phyloP scores from a whole-genome alignment of 805 yeast species.

The Suhomyces canberraensis region DNA sequence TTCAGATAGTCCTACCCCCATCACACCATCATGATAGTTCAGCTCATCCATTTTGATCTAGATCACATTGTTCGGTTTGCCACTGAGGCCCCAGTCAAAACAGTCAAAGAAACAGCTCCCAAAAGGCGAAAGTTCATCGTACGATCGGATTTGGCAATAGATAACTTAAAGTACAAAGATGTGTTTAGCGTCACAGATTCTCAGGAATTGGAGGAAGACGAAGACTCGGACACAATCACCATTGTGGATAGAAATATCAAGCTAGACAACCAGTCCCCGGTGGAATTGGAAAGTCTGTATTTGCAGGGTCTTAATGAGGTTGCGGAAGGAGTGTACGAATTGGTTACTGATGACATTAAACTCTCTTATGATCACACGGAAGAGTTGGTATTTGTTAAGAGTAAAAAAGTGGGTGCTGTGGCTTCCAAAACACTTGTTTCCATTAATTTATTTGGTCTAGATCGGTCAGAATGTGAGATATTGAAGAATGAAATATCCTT shows the following conservation, averaged over 20 bases:
- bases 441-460: slow-evolving; percentile 9
- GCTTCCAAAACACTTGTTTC: slow-evolving; percentile 12
- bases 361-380: slow-evolving; percentile 6
- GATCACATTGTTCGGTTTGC: slow-evolving; percentile 9
- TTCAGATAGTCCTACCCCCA: too few species aligned
- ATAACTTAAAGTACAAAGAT: slow-evolving; percentile 14
- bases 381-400: slow-evolving; percentile 9
- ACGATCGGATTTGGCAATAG: slow-evolving; percentile 12
- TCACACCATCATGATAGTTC: too few species aligned
- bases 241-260: slow-evolving; percentile 11
- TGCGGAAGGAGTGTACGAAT: slow-evolving; percentile 6
- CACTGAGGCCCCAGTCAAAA: background rate
- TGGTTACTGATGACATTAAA: slow-evolving; percentile 14
- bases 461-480: background rate
- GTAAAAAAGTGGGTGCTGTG: slow-evolving; percentile 5
- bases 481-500: slow-evolving; percentile 14
- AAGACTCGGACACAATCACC: slow-evolving; percentile 4
- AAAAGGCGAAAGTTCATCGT: slow-evolving; percentile 8
- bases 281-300: slow-evolving; percentile 2
- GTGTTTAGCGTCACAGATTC: slow-evolving; percentile 5
- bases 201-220: slow-evolving; percentile 1
- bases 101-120: slow-evolving; percentile 2
- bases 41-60: slow-evolving; percentile 15
- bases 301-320: slow-evolving; percentile 4
- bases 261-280: slow-evolving; percentile 10